phyloP scores from a whole-genome alignment of 2,329 filamentous ascomycete genomes.

The Thermothelomyces thermophilus region DNA sequence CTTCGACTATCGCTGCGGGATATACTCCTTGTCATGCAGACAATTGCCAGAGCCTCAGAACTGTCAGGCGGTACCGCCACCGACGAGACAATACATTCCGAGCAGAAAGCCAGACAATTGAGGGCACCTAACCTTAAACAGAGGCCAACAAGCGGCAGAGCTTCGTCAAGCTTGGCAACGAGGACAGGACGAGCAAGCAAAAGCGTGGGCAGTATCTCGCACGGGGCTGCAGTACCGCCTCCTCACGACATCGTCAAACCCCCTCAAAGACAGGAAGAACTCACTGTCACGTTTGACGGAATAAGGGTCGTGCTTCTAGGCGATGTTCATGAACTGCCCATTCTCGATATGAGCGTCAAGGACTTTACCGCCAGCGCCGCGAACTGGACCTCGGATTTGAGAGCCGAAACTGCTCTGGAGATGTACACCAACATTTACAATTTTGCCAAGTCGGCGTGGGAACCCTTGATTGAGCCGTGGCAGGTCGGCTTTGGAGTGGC shows the following conservation, averaged over 20 bases:
- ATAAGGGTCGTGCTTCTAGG: slow-evolving; percentile 91
- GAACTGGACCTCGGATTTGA: slow-evolving; percentile 86
- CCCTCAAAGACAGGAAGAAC: slow-evolving; percentile 56
- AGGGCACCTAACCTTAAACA: slow-evolving; percentile 45
- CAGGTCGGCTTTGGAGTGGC: slow-evolving; percentile 85
- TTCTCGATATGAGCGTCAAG: slow-evolving; percentile 90
- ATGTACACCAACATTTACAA: slow-evolving; percentile 97
- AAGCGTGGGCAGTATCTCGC: slow-evolving; percentile 14
- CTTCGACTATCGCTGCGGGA: slow-evolving; percentile 86
- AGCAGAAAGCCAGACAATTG: slow-evolving; percentile 51
- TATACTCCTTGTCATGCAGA: slow-evolving; percentile 89
- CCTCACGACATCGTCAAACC: slow-evolving; percentile 30
- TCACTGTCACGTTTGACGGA: slow-evolving; percentile 81
- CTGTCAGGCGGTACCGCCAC: slow-evolving; percentile 63
- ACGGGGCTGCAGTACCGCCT: slow-evolving; percentile 13
- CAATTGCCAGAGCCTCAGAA: slow-evolving; percentile 83
- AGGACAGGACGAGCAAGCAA: slow-evolving; percentile 25
- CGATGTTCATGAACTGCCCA: slow-evolving; percentile 88
- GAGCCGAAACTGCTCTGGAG: slow-evolving; percentile 82
- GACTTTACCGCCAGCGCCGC: slow-evolving; percentile 76
- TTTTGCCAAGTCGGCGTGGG: slow-evolving; percentile 98
- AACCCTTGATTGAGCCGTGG: slow-evolving; percentile 94
- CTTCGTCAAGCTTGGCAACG: slow-evolving; percentile 44
- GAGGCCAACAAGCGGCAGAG: slow-evolving; percentile 50
- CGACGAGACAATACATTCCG: slow-evolving; percentile 36